Evolutionary conservation across 495 filamentous ascomycete genomes (phyloP), one percentile per base, ranked within the genome.

Genomic region (Hypoxylon rickii): DNA sequence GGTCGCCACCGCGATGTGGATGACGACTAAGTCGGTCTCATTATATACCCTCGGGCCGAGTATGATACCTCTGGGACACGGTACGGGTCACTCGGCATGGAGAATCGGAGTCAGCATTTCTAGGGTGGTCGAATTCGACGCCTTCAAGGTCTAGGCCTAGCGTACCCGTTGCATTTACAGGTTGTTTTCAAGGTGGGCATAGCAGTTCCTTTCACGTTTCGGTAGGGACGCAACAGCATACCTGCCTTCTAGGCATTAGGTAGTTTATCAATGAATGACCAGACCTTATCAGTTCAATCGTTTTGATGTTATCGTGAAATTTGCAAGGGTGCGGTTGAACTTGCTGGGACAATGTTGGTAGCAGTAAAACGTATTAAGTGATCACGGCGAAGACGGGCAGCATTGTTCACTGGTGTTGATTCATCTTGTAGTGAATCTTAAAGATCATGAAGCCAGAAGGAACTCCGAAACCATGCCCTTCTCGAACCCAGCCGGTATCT

Each of bases 1-100:
- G 77, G 74, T 47, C 77, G 80, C 44, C 79, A 83, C 68, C 77
- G 73, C 43, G 80, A 82, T 43, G 58, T 83, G 29, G 80, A 83
- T 46, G 80, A 83, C 24, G 80, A 83, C 46, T 83, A 66, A 70
- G 58, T 32, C 4, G 15, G 11, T 46, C 7, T 52, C 7, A n/a
- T 52, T 46, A 43, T 46, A 59, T 57, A 55, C 42, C 45, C 40
- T 37, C 33, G 13, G 29, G 13, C 34, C 29, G 8, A 44, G 16
- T 44, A 26, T 53, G 42, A 44, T 56, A 51, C 56, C 33, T 26
- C 54, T 46, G 44, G 50, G 22, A 51, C 42, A 31, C 15, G 45
- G 54, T 44, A 31, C 15, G 45, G 42, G 45, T 45, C 44, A 38
- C 43, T 19, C 32, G 29, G 48, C 41, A 65, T 61, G 70, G 74